Evolutionary conservation across 306 rosid genomes (phyloP).

Genomic region (Citrullus colocynthis): DNA sequence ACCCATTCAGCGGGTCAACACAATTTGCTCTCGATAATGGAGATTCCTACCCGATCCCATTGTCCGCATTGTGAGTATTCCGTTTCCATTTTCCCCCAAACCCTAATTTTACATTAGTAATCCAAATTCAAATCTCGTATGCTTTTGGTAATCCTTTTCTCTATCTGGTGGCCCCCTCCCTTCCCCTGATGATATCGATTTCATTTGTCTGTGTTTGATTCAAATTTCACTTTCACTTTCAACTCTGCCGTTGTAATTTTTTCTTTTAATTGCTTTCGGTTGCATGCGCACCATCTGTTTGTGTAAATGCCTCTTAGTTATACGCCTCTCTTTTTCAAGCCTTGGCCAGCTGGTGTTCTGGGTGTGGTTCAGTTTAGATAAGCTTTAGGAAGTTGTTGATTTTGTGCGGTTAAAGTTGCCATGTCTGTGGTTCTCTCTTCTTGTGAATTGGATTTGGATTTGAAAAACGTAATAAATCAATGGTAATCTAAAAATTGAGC

Average conservation of each 20-base stretch:
- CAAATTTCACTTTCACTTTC: neutral
- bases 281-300: slow-evolving; percentile 10
- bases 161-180: neutral
- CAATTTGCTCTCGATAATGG: neutral
- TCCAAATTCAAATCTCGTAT: neutral
- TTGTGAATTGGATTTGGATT: too few relatives aligned
- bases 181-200: neutral
- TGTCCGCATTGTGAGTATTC: neutral
- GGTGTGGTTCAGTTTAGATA: neutral
- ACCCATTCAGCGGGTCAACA: neutral
- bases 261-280: neutral
- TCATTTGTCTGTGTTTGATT: neutral
- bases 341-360: neutral
- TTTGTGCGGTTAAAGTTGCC: neutral
- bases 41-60: neutral
- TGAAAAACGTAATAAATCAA: too few relatives aligned
- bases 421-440: too few relatives aligned
- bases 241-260: neutral
- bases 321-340: neutral
- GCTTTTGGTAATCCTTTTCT: neutral
- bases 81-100: neutral
- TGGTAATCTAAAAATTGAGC: too few relatives aligned
- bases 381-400: neutral
- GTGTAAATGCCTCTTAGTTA: neutral
- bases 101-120: neutral